Evolutionary conservation across 1,284 basidiomycete genomes (phyloP).

Genomic region (Ganoderma multipileum): DNA sequence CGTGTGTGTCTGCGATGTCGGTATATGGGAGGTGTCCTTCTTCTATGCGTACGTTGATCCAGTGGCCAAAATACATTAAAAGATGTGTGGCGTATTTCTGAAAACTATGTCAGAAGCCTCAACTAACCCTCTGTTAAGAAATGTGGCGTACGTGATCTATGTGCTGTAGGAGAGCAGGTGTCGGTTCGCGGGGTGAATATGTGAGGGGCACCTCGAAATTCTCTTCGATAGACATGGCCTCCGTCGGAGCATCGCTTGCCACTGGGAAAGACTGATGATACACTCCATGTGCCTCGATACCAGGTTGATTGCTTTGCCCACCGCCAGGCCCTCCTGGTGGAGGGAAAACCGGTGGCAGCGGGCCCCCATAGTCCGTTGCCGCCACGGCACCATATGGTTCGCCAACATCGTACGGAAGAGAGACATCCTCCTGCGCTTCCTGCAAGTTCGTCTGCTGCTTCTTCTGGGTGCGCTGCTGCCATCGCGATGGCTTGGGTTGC

Average conservation of each 20-base stretch:
- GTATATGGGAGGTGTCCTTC: constrained; percentile 47
- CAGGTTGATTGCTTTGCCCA: neutral
- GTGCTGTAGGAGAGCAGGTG: constrained; percentile 57
- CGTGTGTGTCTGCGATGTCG: constrained; percentile 68
- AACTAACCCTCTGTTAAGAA: constrained; percentile 2
- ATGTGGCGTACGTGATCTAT: constrained; percentile 67
- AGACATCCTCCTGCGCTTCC: constrained; percentile 22
- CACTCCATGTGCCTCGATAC: neutral
- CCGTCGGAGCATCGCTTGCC: neutral
- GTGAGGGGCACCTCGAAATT: constrained; percentile 4
- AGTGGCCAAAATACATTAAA: constrained; percentile 83
- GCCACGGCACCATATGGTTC: constrained; percentile 4
- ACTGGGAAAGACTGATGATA: neutral
- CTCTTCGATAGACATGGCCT: constrained; percentile 20
- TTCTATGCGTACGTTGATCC: constrained; percentile 72
- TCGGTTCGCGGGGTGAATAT: constrained; percentile 54
- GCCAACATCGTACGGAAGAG: constrained; percentile 28
- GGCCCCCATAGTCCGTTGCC: too few species aligned
- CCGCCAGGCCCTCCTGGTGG: too few species aligned
- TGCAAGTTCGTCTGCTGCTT: constrained; percentile 45
- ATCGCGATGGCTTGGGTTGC: constrained; percentile 34
- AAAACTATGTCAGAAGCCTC: constrained; percentile 23
- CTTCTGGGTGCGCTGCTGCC: constrained; percentile 28
- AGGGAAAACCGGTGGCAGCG: constrained; percentile 20
- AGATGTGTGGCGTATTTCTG: constrained; percentile 77